Base-by-base conservation (phyloP, 306 rosid genomes). In the Pterocarpus macrocarpus region DNA sequence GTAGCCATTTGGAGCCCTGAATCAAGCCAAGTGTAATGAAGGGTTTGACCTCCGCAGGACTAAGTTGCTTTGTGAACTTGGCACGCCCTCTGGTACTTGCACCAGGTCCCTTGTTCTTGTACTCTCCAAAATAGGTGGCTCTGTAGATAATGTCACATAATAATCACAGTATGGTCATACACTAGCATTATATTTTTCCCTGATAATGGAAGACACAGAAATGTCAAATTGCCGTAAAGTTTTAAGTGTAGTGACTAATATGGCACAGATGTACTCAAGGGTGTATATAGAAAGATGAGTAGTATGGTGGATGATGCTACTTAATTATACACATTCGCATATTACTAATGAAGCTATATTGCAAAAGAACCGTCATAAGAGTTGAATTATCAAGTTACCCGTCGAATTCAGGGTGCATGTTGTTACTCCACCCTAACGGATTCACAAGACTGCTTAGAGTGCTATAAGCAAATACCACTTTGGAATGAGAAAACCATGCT, bases 1-100 rank as follows among this genome's bases (percentile, higher is more conserved):
- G 93, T 68, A 91, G 8, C 93, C 91, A 91, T 17, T 58, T 67
- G n/a, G 91, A 82, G 38, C 61, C 93, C 43, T 87, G 30, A 77
- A 91, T 76, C 49, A 43, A 64, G 53, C 33, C 82, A 3, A 91
- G 89, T 1, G 63, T 35, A 22, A 91, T 2, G 76, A 80, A 91
- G 39, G 87, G 90, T 11, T 36, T 63, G 22, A 13, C 89, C 58
- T 84, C 73, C 1, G 17, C 44, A 0, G 39, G 74, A 7, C 2
- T 83, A 1, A 87, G 57, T 33, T 82, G 66, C 69, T 81, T 88
- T 10, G 67, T 13, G 41, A 28, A 76, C 2, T 36, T 30, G 3
- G 36, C 82, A 58, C 89, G 85, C 0, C 32, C 38, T 3, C 0
- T 32, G 5, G 1, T 0, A 15, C 3, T 36, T 58, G 88, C 59